Evolutionary conservation across 176 grass and related monocot species (phyloP), one percentile per base, ranked within the genome.

Genomic region (Rhipidocladum racemiflorum): DNA sequence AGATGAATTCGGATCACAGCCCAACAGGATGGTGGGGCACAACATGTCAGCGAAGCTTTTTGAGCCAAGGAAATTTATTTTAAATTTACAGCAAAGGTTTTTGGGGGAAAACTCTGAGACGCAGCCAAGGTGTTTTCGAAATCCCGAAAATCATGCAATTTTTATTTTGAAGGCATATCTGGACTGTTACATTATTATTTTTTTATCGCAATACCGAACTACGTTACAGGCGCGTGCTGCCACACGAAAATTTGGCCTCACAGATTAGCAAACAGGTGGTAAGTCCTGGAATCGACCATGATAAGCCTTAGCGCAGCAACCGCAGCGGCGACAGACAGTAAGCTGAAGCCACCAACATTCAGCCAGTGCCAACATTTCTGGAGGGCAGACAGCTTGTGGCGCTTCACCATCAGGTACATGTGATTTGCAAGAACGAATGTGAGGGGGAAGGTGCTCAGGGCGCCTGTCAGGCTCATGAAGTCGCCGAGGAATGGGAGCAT

Each of bases 391-490:
- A 97, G 65, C 72, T 93, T 94, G 57, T 89, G 86, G 40, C 70
- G 44, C 74, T 92, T 92, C 42, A 92, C 90, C 80, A 73, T 88
- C 70, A 97, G 81, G 78, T 94, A 94, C 95, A 97, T 97, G 88
- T 94, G 95, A 63, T 97, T 97, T 36, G 92, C 92, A 15, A 97
- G 90, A 55, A 97, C 95, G 25, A 97, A 97, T 20, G 95, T 97
- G 53, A 97, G 90, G 6, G 95, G 95, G 79, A 94, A 97, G 38
- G 92, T 94, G 75, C 95, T 94, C 4, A 97, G 80, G 65, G 95
- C 95, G 0, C 95, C 95, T 0, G 95, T 97, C 82, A 97, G 85
- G 84, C 95, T 97, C 92, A 97, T 97, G 44, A 97, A 97, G 77
- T 97, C 95, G 18, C 90, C 92, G 0, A 97, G 84, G 79, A 97